Conservation (phyloP, 108 stramenopile species). For the Nitzschia sp. region DNA sequence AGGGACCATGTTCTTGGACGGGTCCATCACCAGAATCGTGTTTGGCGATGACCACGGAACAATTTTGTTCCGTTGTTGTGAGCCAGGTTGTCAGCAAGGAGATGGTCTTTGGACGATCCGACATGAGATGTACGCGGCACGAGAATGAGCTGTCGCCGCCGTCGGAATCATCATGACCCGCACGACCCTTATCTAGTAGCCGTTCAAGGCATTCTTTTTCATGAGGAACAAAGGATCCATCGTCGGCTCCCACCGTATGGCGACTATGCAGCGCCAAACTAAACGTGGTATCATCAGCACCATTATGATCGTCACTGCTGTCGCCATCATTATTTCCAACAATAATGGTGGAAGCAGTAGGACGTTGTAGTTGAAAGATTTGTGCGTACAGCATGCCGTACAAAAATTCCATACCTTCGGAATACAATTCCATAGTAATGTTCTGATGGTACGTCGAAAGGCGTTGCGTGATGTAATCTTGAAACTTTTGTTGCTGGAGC, state of each 20-base stretch:
- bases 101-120: constrained; percentile 29
- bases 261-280: constrained; percentile 32
- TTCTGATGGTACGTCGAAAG: not conserved
- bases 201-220: constrained; percentile 22
- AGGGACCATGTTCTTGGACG: constrained; percentile 31
- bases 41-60: constrained; percentile 3
- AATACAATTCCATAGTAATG: not conserved
- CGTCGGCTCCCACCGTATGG: constrained; percentile 41
- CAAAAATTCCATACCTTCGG: constrained; percentile 12
- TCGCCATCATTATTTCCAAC: not conserved
- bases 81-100: constrained; percentile 19
- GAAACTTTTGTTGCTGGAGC: not conserved
- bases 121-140: constrained; percentile 33
- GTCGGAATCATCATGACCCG: no score
- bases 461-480: constrained; percentile 8
- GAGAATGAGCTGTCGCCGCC: no score
- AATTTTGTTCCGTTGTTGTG: not conserved
- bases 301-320: not conserved
- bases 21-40: not conserved
- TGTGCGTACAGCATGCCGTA: constrained; percentile 24
- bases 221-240: constrained; percentile 49
- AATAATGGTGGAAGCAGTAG: not conserved
- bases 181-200: not conserved
- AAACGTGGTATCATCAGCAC: not conserved
- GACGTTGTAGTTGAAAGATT: constrained; percentile 12